Conservation (phyloP, 202 grass and related monocot genomes). For the Bolboschoenoplectus hybrid region DNA sequence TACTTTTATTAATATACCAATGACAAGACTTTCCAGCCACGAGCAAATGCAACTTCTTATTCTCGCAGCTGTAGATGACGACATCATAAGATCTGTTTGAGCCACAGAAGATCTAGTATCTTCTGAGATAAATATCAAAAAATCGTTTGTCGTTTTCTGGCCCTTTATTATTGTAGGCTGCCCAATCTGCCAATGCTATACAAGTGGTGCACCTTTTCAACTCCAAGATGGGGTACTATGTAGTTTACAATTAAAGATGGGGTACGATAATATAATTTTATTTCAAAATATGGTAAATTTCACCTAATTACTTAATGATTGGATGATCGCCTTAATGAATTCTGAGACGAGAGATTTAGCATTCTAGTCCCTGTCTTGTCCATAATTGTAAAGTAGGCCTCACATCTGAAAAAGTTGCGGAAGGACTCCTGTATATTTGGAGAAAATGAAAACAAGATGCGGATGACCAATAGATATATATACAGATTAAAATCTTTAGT, state of each 20-base stretch:
- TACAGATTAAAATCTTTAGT: too few relatives aligned
- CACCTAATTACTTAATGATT: background rate
- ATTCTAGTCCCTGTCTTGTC: background rate
- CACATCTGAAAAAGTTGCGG: background rate
- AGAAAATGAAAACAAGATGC: too few relatives aligned
- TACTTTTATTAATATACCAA: too few relatives aligned
- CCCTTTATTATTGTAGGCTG: background rate
- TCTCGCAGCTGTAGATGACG: too few relatives aligned
- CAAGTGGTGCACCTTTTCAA: background rate
- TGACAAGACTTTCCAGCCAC: too few relatives aligned
- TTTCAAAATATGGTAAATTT: too few relatives aligned
- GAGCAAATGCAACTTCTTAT: too few relatives aligned
- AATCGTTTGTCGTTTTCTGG: background rate
- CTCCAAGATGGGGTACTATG: background rate
- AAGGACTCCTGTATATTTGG: background rate
- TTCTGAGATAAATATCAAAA: background rate
- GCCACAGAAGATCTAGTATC: background rate
- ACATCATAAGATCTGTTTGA: background rate
- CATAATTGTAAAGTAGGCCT: background rate
- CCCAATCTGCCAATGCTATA: background rate
- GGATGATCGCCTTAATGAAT: background rate
- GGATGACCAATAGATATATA: too few relatives aligned
- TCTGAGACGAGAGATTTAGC: background rate
- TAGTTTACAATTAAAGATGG: too few relatives aligned
- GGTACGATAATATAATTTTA: too few relatives aligned